Evolutionary conservation across 2,329 filamentous ascomycete genomes (phyloP).

Genomic region (Phyllosticta paracitricarpa): DNA sequence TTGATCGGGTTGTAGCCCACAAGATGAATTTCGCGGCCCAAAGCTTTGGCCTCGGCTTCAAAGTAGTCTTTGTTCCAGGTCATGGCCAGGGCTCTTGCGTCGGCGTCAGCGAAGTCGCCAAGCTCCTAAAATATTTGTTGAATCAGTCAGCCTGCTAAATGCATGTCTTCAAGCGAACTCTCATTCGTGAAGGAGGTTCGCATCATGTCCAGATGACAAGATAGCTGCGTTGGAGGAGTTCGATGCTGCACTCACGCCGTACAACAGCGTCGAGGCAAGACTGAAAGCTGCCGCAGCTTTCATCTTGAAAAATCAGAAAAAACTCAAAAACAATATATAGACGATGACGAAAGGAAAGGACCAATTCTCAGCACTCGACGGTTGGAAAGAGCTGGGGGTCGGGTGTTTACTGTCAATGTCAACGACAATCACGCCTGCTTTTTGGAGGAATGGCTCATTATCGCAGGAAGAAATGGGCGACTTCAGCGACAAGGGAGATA

Average conservation of each 20-base stretch:
- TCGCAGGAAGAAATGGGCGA: too few species aligned
- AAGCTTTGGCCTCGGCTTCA: slow-evolving; percentile 13
- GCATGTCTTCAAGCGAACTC: too few species aligned
- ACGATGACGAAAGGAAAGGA: not conserved
- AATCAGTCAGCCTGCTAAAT: too few species aligned
- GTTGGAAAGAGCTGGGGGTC: too few species aligned
- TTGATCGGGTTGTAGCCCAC: slow-evolving; percentile 17
- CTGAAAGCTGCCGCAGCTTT: slow-evolving; percentile 3
- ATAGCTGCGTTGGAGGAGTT: slow-evolving; percentile 1
- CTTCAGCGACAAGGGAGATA: not conserved
- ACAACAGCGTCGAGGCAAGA: slow-evolving; percentile 6
- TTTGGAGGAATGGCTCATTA: too few species aligned
- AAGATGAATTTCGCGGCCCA: slow-evolving; percentile 15
- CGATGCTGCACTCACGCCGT: not conserved
- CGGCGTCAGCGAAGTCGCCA: slow-evolving; percentile 3
- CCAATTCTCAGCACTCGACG: too few species aligned
- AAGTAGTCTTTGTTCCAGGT: slow-evolving; percentile 15
- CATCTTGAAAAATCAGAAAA: not conserved
- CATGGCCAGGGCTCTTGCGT: slow-evolving; percentile 14
- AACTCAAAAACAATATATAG: not conserved
- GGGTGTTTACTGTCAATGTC: too few species aligned
- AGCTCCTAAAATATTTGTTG: not conserved
- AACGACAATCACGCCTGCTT: too few species aligned
- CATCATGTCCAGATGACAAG: slow-evolving; percentile 4
- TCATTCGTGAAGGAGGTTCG: not conserved